phyloP scores from a whole-genome alignment of 345 rosid species.

The Populus alba region DNA sequence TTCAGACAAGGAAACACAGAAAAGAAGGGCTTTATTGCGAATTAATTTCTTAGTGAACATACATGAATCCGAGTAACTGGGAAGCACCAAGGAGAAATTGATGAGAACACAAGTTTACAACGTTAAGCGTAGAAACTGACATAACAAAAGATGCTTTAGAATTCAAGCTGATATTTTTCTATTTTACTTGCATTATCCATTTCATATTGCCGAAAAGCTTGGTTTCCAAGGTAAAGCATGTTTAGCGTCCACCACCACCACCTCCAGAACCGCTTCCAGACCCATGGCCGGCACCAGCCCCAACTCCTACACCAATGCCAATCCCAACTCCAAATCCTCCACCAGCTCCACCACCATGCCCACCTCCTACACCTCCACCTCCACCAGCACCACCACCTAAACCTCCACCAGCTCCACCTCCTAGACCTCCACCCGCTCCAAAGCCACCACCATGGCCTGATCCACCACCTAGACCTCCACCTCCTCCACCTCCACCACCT shows the following conservation, averaged over 20 bases:
- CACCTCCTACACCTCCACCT: background rate
- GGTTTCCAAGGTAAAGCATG: background rate
- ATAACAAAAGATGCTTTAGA: background rate
- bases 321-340: slow-evolving; percentile 8
- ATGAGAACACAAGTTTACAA: background rate
- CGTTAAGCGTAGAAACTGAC: background rate
- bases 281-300: background rate
- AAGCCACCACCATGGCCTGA: background rate
- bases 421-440: slow-evolving; percentile 1
- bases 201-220: background rate
- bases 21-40: too few species aligned
- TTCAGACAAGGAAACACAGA: background rate
- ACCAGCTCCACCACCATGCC: slow-evolving; percentile 1
- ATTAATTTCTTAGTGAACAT: too few species aligned
- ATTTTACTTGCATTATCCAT: background rate
- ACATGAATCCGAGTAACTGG: too few species aligned
- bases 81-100: too few species aligned
- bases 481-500: slow-evolving; percentile 5
- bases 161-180: background rate
- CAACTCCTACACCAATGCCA: background rate
- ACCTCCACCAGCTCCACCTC: slow-evolving; percentile 8
- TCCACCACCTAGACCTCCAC: slow-evolving; percentile 3
- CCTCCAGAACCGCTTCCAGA: slow-evolving; percentile 13
- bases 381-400: slow-evolving; percentile 4
- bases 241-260: background rate